Base-by-base conservation (phyloP, 2,329 filamentous ascomycete species). In the Exophiala calicioides region DNA sequence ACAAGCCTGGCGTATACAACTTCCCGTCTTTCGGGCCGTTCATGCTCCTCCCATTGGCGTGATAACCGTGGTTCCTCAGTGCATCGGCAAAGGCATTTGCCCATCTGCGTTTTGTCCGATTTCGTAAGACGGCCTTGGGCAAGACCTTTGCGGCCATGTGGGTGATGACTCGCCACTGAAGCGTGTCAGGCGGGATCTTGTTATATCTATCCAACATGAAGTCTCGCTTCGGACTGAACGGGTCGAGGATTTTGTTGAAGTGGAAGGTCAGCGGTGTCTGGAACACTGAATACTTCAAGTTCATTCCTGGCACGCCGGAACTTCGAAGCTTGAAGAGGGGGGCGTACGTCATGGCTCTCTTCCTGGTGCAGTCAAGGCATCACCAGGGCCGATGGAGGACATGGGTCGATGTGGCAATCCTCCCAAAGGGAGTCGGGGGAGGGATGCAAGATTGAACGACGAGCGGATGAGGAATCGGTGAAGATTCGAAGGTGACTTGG, bases 161-260 rank as follows among this genome's bases (percentile, higher is more conserved):
- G 46, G 62, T 40, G 46, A 68, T 57, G 4, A 75, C 67, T 12
- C 63, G 61, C 72, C 73, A 78, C 69, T 76, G 76, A 13, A 81
- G 65, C 24, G 63, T 65, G 56, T 69, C 63, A 7, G 60, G 63
- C 30, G 69, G 64, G 32, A 71, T 68, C 45, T 63, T 60, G 5
- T 58, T 55, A 42, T 65, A 70, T 44, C 64, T 59, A 30, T 70
- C 57, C 18, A 59, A 31, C 40, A 71, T 19, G 5, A 39, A 34
- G 21, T 34, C 30, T 12, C 44, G 60, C 54, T 68, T 70, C 15
- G 64, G 64, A 12, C 62, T 61, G 38, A 72, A 59, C 2, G 65
- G 62, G 53, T 71, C 64, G 38, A 50, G 33, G 5, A 49, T 18
- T n/a, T 33, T 32, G 23, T 39, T 41, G 20, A 34, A 20, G 20